Evolutionary conservation across 2,329 filamentous ascomycete species (phyloP), one percentile per base, ranked within the genome.

Genomic region (Exserohilum turcica): DNA sequence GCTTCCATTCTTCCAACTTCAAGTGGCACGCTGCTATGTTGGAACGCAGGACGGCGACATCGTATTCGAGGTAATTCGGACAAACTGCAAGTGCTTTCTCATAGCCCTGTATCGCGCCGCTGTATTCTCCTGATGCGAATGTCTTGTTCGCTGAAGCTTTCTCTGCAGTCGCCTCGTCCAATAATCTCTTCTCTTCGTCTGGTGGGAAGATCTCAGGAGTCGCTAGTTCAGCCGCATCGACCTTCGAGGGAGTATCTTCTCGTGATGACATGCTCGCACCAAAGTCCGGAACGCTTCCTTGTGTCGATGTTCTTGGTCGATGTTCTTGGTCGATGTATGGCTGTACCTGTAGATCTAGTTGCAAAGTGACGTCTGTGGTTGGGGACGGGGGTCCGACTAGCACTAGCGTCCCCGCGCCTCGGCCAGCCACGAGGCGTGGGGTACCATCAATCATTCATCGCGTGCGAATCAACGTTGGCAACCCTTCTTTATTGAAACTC

Each of bases 11-110:
- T 56, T 86, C 81, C 3, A 95, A 79, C 72, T 95, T 95, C 48
- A 97, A 74, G 65, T 96, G 86, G 70, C 92, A 96, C 8, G 92
- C 93, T 1, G 93, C 84, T 61, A 97, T 88, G 77, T 97, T 97
- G 71, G 89, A 92, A 54, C 88, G 86, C 5, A 97, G 80, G 8
- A 97, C 90, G 21, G 92, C 91, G 57, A 93, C 81, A 64, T 96
- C 91, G 76, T 91, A 96, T 71, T 93, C 86, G 21, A 96, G 84
- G 71, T 96, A 95, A 60, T 85, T 87, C 2, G 93, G 93, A 66
- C 91, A 92, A 6, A 86, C 83, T 10, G 85, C 81, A 3, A 95
- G 80, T 18, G 94, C 92, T 61, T 88, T 85, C 66, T 92, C 88
- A 76, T 97, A 97, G 56, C 84, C 88, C 61, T 86, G 84, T 57